A percentile compares a stretch with the other conserved stretches of the same genome.
Conservation (phyloP, 169 alveolate genomes). For the Theileria parva region DNA sequence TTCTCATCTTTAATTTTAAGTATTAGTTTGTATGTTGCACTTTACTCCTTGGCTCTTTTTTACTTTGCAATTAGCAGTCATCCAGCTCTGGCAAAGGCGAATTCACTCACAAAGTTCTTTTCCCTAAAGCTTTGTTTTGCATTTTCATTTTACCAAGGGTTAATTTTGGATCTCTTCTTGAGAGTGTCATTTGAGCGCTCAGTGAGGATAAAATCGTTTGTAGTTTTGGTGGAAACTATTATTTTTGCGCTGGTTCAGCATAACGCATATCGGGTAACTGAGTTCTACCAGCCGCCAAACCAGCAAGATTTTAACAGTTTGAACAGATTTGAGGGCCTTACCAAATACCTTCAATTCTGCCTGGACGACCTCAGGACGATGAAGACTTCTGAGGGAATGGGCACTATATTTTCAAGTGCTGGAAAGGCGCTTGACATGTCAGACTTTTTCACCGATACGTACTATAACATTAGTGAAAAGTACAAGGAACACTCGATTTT, state of each 20-base stretch:
- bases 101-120: slow-evolving; percentile 53
- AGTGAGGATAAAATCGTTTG: slow-evolving; percentile 28
- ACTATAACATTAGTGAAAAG: slow-evolving; percentile 59
- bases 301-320: slow-evolving; percentile 2
- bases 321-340: slow-evolving; percentile 6
- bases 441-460: slow-evolving; percentile 54
- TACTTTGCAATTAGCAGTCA: slow-evolving; percentile 59
- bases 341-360: slow-evolving; percentile 14
- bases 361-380: slow-evolving; percentile 42
- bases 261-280: slow-evolving; percentile 46
- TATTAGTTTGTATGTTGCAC: slow-evolving; percentile 58
- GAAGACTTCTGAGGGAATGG: slow-evolving; percentile 30
- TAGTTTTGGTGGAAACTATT: slow-evolving; percentile 55
- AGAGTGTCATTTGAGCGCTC: slow-evolving; percentile 6
- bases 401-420: slow-evolving; percentile 33
- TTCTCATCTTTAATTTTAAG: slow-evolving; percentile 33
- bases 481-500: slow-evolving; percentile 54
- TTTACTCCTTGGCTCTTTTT: slow-evolving; percentile 58
- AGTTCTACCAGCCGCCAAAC: slow-evolving; percentile 28
- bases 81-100: slow-evolving; percentile 62
- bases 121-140: slow-evolving; percentile 60
- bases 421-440: slow-evolving; percentile 53
- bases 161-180: slow-evolving; percentile 41
- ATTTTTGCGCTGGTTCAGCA: slow-evolving; percentile 40
- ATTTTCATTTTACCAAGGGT: slow-evolving; percentile 58